Conservation (phyloP, 768 basidiomycete species). For the Russula brevipes region DNA sequence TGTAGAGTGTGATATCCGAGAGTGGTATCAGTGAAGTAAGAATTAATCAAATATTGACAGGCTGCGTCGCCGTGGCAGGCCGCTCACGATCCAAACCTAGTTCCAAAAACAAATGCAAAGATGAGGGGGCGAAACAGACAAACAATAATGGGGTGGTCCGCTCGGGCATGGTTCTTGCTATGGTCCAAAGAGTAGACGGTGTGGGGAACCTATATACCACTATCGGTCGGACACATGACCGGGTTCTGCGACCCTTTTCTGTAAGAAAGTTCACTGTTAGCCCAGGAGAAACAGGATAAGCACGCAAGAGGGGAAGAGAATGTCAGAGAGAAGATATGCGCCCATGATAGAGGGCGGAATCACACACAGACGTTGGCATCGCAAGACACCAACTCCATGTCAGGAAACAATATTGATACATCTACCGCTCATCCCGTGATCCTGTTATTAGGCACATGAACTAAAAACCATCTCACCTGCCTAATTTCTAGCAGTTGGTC, state of each 20-base stretch:
- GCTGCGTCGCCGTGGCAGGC: neutral
- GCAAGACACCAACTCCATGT: slow-evolving; percentile 18
- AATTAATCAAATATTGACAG: neutral
- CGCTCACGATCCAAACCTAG: neutral
- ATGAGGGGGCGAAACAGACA: neutral
- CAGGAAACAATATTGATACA: slow-evolving; percentile 12
- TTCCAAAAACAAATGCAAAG: neutral
- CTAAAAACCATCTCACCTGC: slow-evolving; percentile 4
- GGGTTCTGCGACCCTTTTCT: slow-evolving; percentile 1
- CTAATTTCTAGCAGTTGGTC: neutral
- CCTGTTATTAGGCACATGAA: slow-evolving; percentile 1
- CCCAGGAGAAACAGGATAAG: neutral
- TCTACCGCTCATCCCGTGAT: slow-evolving; percentile 12
- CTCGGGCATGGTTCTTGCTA: neutral
- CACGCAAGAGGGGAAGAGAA: neutral
- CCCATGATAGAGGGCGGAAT: slow-evolving; percentile 7
- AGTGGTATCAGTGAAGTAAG: neutral
- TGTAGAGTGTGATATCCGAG: neutral
- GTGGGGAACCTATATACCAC: neutral
- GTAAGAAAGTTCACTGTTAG: neutral
- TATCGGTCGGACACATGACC: neutral
- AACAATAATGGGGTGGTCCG: neutral
- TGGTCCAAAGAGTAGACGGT: neutral
- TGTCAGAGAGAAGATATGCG: slow-evolving; percentile 22
- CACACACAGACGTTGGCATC: slow-evolving; percentile 14